Conservation (phyloP, 306 rosid genomes). For the Albizia julibrissin region DNA sequence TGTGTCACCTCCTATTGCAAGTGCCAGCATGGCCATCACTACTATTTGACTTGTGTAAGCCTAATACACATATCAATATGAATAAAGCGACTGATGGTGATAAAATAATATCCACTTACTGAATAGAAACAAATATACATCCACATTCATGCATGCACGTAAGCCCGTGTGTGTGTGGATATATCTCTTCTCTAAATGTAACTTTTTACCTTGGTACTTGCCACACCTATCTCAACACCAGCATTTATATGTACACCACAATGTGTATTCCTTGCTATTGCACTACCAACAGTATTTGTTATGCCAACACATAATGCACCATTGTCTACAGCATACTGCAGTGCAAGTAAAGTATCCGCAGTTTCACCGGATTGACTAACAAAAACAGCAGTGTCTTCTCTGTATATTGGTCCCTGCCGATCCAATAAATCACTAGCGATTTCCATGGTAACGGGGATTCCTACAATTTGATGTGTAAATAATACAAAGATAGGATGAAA, state of each 20-base stretch:
- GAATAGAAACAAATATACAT: neutral
- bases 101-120: neutral
- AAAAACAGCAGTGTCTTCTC: conserved; percentile 97
- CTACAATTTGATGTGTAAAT: conserved; percentile 48
- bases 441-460: conserved; percentile 98
- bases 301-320: conserved; percentile 98
- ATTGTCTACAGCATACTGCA: conserved; percentile 91
- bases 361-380: conserved; percentile 99
- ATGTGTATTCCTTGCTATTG: conserved; percentile 91
- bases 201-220: conserved; percentile 88
- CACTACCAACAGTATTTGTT: conserved; percentile 94
- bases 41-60: conserved; percentile 99
- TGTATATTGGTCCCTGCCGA: conserved; percentile 89
- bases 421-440: conserved; percentile 97
- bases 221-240: conserved; percentile 98
- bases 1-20: conserved; percentile 92
- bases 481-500: conserved; percentile 26
- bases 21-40: conserved; percentile 97
- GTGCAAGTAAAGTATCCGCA: conserved; percentile 87
- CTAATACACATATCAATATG: conserved; percentile 41
- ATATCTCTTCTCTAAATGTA: conserved; percentile 5
- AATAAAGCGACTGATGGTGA: conserved; percentile 27
- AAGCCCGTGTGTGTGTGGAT: neutral
- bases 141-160: neutral
- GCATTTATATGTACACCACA: conserved; percentile 99